Evolutionary conservation across 176 grass and related monocot genomes (phyloP).

Genomic region (Triticum urartu): DNA sequence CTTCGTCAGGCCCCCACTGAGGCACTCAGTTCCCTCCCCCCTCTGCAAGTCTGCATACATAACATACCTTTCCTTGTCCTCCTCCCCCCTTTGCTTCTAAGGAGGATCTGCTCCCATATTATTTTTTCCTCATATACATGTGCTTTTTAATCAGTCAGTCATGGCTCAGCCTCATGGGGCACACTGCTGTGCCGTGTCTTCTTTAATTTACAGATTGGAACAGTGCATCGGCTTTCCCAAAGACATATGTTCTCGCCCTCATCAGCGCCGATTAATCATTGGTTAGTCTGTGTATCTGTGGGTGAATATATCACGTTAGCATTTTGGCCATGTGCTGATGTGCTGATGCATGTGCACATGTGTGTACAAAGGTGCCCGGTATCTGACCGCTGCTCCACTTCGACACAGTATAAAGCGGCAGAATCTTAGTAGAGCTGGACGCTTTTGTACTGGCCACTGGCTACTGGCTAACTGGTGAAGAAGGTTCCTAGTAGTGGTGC

Average conservation of each 20-base stretch:
- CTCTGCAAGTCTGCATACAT: not conserved
- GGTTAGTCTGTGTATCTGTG: not conserved
- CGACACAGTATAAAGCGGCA: not conserved
- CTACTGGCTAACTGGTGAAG: conserved; percentile 12
- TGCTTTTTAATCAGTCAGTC: conserved; percentile 27
- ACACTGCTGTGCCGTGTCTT: not conserved
- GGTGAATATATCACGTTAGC: conserved; percentile 11
- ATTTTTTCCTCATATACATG: not conserved
- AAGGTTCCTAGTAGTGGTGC: not conserved
- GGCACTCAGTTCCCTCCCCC: conserved; percentile 13
- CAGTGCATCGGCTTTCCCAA: conserved; percentile 26
- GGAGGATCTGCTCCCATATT: conserved; percentile 38
- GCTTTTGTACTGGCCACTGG: not conserved
- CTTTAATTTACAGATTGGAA: conserved; percentile 40
- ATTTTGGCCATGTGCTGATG: conserved; percentile 41
- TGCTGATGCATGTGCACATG: not conserved
- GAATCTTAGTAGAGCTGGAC: conserved; percentile 41
- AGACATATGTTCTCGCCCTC: not conserved
- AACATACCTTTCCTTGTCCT: conserved; percentile 23
- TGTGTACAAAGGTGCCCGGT: conserved; percentile 12
- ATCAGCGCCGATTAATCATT: not conserved
- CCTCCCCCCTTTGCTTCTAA: conserved; percentile 55
- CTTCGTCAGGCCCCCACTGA: conserved; percentile 28
- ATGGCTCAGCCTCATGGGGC: conserved; percentile 23
- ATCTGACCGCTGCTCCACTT: conserved; percentile 35